Evolutionary conservation across 108 stramenopile genomes (phyloP).

Genomic region (Conticribra weissflogii): DNA sequence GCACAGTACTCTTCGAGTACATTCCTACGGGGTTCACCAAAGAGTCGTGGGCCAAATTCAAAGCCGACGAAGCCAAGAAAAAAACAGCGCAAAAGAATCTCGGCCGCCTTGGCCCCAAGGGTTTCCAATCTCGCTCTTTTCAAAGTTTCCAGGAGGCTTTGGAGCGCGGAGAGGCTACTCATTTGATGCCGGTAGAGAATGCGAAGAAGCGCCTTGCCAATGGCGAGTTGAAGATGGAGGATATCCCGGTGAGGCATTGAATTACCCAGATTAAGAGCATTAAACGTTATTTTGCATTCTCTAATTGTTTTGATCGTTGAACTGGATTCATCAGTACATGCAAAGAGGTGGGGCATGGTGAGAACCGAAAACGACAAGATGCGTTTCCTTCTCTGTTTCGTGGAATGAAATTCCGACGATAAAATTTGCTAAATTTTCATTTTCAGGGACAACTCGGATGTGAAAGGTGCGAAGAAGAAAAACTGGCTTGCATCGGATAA

Average conservation of each 20-base stretch:
- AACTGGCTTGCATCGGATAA: constrained; percentile 45
- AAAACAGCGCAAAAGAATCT: constrained; percentile 44
- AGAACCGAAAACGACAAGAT: no score
- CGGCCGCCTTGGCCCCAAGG: constrained; percentile 66
- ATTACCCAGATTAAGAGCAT: no score
- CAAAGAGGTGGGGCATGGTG: constrained; percentile 75
- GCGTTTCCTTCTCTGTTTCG: no score
- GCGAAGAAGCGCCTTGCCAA: constrained; percentile 60
- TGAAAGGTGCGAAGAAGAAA: constrained; percentile 51
- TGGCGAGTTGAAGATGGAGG: constrained; percentile 74
- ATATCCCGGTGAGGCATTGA: constrained; percentile 55
- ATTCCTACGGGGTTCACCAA: constrained; percentile 83
- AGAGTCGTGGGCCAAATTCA: constrained; percentile 72
- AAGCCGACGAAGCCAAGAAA: constrained; percentile 54
- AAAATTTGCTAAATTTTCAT: no score
- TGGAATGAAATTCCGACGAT: no score
- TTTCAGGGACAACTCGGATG: constrained; percentile 54
- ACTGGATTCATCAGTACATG: constrained; percentile 58
- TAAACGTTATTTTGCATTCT: neutral
- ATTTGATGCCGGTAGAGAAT: constrained; percentile 73
- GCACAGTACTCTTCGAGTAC: constrained; percentile 57
- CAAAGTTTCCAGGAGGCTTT: constrained; percentile 84
- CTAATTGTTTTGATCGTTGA: neutral
- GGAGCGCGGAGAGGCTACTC: constrained; percentile 77
- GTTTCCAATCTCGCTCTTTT: constrained; percentile 80